Evolutionary conservation across 2,329 filamentous ascomycete species (phyloP).

Genomic region (Chaetomiaceae sp.): DNA sequence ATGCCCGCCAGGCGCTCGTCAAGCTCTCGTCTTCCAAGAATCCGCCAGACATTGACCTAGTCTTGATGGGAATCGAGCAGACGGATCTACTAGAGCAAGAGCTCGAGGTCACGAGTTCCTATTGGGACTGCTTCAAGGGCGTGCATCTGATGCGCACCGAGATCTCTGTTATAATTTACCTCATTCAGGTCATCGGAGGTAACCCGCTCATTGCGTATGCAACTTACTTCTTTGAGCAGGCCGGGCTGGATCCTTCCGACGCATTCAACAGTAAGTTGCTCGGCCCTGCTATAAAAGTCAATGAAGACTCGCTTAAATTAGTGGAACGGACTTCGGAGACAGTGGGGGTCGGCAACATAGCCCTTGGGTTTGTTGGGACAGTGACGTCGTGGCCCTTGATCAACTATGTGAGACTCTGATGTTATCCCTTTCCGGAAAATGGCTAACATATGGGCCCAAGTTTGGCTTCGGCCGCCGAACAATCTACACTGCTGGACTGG

Average conservation of each 20-base stretch:
- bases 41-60: not conserved
- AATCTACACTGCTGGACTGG: constrained; percentile 43
- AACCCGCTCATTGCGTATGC: constrained; percentile 62
- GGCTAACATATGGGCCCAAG: not conserved
- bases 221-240: constrained; percentile 57
- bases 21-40: constrained; percentile 17
- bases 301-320: too few species aligned
- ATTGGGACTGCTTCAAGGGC: constrained; percentile 47
- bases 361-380: constrained; percentile 50
- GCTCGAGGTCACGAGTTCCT: constrained; percentile 44
- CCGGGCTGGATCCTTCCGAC: constrained; percentile 45
- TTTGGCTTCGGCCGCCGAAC: constrained; percentile 44
- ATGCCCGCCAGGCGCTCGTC: constrained; percentile 37
- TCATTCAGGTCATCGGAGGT: constrained; percentile 60
- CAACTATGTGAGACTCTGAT: constrained; percentile 30
- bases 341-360: constrained; percentile 15
- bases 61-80: constrained; percentile 2
- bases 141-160: constrained; percentile 50
- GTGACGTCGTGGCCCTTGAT: constrained; percentile 51
- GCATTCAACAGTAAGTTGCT: constrained; percentile 39
- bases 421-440: not conserved
- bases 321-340: not conserved
- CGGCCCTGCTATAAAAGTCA: too few species aligned
- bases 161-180: constrained; percentile 48
- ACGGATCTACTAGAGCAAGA: constrained; percentile 47